These are phyloP conservation scores for Wickerhamomyces sp. DNA, from an alignment of 1,139 yeast genomes.

Conservation along the genomic window DNA sequence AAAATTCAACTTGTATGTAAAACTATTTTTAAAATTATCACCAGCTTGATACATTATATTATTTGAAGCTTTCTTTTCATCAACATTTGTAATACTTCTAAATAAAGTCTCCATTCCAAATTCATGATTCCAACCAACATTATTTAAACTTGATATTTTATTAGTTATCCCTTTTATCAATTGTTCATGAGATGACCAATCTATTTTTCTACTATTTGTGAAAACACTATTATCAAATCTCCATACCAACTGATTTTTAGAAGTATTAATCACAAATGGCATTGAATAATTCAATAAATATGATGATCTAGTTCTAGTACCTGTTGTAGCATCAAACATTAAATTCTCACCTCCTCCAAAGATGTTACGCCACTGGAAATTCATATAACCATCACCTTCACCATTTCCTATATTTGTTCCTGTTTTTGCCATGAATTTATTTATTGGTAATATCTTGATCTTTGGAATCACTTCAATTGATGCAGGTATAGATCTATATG, in stretches of 20 bases:
- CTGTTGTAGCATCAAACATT: constrained; percentile 70
- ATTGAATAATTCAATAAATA: constrained; percentile 57
- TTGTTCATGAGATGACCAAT: constrained; percentile 66
- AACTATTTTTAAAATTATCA: constrained; percentile 52
- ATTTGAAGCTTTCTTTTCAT: constrained; percentile 24
- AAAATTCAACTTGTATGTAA: constrained; percentile 44
- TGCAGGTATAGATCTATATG: constrained; percentile 1
- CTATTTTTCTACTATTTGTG: constrained; percentile 57
- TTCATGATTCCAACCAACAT: constrained; percentile 42
- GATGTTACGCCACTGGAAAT: constrained; percentile 68
- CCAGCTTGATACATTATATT: constrained; percentile 45
- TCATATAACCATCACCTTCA: constrained; percentile 89
- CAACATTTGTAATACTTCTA: constrained; percentile 48
- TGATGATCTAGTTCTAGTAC: constrained; percentile 76
- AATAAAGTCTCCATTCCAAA: constrained; percentile 59
- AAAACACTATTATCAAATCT: constrained; percentile 50
- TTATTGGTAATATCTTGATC: constrained; percentile 55
- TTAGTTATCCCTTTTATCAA: constrained; percentile 52
- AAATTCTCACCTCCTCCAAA: constrained; percentile 88
- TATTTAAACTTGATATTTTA: constrained; percentile 33
- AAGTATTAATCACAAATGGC: constrained; percentile 49
- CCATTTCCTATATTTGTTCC: constrained; percentile 96
- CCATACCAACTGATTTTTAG: constrained; percentile 28
- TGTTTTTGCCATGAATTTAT: constrained; percentile 70
- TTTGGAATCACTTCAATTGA: constrained; percentile 46